Conservation (phyloP, 1,284 basidiomycete species). For the Malassezia brasiliensis region DNA sequence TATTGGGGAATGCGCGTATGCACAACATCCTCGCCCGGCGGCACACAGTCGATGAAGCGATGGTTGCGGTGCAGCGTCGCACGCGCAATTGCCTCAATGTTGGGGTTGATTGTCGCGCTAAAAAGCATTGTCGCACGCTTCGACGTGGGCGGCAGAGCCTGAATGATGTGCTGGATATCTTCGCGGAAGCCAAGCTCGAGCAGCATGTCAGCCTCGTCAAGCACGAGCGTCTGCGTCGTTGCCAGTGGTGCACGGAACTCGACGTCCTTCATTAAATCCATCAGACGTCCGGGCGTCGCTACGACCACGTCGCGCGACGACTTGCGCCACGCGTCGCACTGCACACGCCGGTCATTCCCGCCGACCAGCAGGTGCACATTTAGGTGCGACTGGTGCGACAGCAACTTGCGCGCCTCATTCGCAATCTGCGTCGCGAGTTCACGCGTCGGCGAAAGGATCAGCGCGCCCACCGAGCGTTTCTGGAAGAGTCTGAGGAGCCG, state of each 20-base stretch:
- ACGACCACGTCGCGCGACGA: conserved; percentile 76
- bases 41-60: conserved; percentile 57
- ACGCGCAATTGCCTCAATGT: conserved; percentile 52
- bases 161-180: conserved; percentile 69
- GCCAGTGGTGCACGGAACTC: conserved; percentile 28
- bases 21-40: conserved; percentile 58
- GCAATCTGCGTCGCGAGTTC: conserved; percentile 92
- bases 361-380: conserved; percentile 68
- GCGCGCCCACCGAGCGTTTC: conserved; percentile 56
- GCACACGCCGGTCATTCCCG: conserved; percentile 60
- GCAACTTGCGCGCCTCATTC: conserved; percentile 66
- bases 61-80: conserved; percentile 58
- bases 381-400: conserved; percentile 53
- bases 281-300: conserved; percentile 79
- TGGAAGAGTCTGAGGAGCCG: background rate
- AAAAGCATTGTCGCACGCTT: conserved; percentile 85
- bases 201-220: conserved; percentile 92
- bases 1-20: conserved; percentile 71
- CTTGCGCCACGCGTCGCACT: conserved; percentile 61
- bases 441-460: conserved; percentile 86
- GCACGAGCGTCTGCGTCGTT: conserved; percentile 62
- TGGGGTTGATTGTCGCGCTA: conserved; percentile 64
- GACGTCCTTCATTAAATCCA: conserved; percentile 60
- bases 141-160: conserved; percentile 59
- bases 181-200: conserved; percentile 92